phyloP scores from a whole-genome alignment of 164 flowering plant species.

The Houttuynia cordata region DNA sequence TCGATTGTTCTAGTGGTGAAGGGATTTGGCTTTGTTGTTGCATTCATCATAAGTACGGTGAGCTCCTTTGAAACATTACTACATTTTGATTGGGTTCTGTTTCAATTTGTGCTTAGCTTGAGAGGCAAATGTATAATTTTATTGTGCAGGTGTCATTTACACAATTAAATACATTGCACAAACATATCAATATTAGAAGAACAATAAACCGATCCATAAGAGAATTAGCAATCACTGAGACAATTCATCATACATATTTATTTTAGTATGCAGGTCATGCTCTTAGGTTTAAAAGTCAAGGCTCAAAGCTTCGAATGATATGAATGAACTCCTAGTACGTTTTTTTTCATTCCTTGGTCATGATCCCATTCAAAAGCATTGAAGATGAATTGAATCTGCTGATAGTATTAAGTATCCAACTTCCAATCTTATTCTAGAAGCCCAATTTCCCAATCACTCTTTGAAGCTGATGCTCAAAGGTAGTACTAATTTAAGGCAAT shows the following conservation, averaged over 20 bases:
- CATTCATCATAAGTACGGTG: constrained; percentile 78
- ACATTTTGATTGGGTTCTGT: not conserved
- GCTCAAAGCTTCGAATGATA: constrained; percentile 84
- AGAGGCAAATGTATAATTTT: constrained; percentile 3
- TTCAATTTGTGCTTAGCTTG: not conserved
- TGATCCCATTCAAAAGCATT: not conserved
- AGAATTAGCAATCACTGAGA: too few relatives aligned
- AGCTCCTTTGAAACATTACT: constrained; percentile 12
- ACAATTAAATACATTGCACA: not conserved
- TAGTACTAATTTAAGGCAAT: too few relatives aligned
- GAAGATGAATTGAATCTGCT: not conserved
- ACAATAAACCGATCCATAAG: too few relatives aligned
- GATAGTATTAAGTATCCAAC: too few relatives aligned
- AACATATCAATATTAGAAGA: not conserved
- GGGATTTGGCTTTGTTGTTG: constrained; percentile 89
- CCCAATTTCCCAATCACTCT: not conserved
- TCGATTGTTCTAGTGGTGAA: too few relatives aligned
- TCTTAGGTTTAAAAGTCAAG: constrained; percentile 95
- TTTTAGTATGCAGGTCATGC: constrained; percentile 97
- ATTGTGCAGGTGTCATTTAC: constrained; percentile 61
- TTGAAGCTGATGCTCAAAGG: not conserved
- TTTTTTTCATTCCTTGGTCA: not conserved
- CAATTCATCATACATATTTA: too few relatives aligned
- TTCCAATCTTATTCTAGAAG: not conserved
- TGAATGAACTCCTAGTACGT: constrained; percentile 91